Evolutionary conservation across 768 basidiomycete species (phyloP).

Genomic region (Clavulina sp.): DNA sequence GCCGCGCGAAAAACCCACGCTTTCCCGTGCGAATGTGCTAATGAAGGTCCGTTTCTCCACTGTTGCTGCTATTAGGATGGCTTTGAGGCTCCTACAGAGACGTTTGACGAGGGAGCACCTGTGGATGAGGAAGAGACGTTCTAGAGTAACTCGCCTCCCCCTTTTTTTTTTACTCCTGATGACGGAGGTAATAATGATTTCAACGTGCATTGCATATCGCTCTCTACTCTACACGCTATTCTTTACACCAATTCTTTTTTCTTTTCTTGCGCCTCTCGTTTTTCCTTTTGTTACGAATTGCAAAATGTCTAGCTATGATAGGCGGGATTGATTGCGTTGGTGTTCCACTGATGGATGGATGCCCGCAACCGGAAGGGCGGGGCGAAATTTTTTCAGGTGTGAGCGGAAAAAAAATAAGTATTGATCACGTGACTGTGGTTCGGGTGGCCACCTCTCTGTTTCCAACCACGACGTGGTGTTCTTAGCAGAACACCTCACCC

Average conservation of each 20-base stretch:
- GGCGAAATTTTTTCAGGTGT: neutral
- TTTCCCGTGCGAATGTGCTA: conserved; percentile 1
- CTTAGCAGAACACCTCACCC: neutral
- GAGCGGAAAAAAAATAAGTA: neutral
- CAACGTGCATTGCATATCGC: neutral
- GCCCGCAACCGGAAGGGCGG: too few relatives aligned
- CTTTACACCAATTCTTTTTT: neutral
- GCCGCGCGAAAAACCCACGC: conserved; percentile 6
- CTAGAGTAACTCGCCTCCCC: conserved; percentile 6
- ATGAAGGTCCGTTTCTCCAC: too few relatives aligned
- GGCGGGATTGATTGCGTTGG: too few relatives aligned
- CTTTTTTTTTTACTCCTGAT: neutral
- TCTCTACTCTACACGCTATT: neutral
- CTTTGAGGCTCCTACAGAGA: conserved; percentile 74
- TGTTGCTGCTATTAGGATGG: conserved; percentile 44
- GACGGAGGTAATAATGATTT: neutral
- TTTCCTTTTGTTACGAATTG: too few relatives aligned
- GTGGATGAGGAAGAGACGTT: conserved; percentile 69
- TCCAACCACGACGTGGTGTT: neutral
- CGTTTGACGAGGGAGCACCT: conserved; percentile 13
- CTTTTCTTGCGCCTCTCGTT: too few relatives aligned
- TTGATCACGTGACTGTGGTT: neutral
- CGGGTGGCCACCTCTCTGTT: neutral
- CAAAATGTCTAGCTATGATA: too few relatives aligned
- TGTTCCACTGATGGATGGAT: too few relatives aligned